Conservation (phyloP, 257 asterid species). For the Eustoma russellianum region DNA sequence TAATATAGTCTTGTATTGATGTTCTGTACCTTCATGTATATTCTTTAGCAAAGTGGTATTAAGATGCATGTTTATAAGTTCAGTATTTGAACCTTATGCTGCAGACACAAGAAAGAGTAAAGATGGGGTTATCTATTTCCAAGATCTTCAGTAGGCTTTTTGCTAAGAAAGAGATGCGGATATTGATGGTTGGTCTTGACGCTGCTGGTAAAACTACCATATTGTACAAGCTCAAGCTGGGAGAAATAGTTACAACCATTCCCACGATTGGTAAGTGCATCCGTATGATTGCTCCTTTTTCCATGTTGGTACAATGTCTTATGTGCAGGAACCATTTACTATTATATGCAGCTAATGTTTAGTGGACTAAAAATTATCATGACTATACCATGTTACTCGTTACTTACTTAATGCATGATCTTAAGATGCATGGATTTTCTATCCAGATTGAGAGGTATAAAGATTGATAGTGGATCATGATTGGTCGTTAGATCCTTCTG, state of each 20-base stretch:
- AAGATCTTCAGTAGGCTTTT: slow-evolving; percentile 12
- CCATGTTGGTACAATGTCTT: no score
- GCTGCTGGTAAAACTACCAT: slow-evolving; percentile 12
- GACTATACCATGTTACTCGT: no score
- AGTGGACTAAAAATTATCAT: no score
- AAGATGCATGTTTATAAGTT: no score
- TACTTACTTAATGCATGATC: no score
- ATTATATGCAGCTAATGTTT: no score
- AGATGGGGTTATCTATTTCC: slow-evolving; percentile 10
- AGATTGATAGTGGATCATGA: no score
- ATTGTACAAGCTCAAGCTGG: slow-evolving; percentile 16
- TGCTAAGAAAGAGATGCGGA: slow-evolving; percentile 13
- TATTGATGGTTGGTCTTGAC: slow-evolving; percentile 13
- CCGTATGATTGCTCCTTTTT: no score
- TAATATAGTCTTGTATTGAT: not conserved
- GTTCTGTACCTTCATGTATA: not conserved
- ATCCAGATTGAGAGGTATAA: no score
- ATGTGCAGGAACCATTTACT: no score
- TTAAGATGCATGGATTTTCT: no score
- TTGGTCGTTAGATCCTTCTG: no score
- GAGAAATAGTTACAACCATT: slow-evolving; percentile 11
- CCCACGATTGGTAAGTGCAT: slow-evolving; percentile 8
- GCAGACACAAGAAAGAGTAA: slow-evolving; percentile 1
- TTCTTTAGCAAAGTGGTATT: slow-evolving; percentile 3
- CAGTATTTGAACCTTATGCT: not conserved